phyloP scores from a whole-genome alignment of 345 rosid genomes.

The Citropsis articulata region DNA sequence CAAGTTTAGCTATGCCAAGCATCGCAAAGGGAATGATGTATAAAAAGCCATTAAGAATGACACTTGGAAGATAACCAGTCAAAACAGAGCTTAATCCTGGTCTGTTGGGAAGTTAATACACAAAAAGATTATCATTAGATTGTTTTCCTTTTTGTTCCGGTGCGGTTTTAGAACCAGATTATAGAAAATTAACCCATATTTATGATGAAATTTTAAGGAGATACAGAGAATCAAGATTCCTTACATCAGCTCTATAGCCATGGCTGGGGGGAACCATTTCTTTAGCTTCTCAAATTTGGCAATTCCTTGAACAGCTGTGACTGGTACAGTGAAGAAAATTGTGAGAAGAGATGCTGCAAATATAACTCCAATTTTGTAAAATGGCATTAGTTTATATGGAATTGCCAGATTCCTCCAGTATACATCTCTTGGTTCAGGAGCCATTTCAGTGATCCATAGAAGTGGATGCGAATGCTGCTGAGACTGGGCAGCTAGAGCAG shows the following conservation, averaged over 20 bases:
- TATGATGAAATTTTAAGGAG: not conserved
- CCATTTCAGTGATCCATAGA: conserved; percentile 67
- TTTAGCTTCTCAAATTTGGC: conserved; percentile 80
- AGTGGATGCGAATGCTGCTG: conserved; percentile 86
- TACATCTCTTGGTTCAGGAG: conserved; percentile 86
- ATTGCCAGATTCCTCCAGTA: conserved; percentile 72
- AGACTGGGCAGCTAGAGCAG: conserved; percentile 73
- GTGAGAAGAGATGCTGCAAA: conserved; percentile 76
- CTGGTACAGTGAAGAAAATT: conserved; percentile 84
- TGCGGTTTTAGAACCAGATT: not conserved
- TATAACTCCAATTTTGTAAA: conserved; percentile 62
- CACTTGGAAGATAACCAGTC: conserved; percentile 93
- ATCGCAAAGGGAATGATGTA: conserved; percentile 73
- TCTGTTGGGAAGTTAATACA: conserved; percentile 38
- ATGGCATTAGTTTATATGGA: conserved; percentile 46
- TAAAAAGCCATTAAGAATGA: conserved; percentile 76
- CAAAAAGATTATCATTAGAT: not conserved
- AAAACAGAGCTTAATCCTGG: conserved; percentile 87
- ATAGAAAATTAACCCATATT: not conserved
- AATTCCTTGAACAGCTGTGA: conserved; percentile 93
- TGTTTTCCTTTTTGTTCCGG: not conserved
- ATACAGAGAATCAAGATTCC: conserved; percentile 10
- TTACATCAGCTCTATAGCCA: conserved; percentile 74
- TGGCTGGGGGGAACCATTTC: conserved; percentile 89
- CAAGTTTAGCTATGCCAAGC: conserved; percentile 63